Conservation (phyloP, 495 filamentous ascomycete genomes). For the Tuber microsphaerosporum region DNA sequence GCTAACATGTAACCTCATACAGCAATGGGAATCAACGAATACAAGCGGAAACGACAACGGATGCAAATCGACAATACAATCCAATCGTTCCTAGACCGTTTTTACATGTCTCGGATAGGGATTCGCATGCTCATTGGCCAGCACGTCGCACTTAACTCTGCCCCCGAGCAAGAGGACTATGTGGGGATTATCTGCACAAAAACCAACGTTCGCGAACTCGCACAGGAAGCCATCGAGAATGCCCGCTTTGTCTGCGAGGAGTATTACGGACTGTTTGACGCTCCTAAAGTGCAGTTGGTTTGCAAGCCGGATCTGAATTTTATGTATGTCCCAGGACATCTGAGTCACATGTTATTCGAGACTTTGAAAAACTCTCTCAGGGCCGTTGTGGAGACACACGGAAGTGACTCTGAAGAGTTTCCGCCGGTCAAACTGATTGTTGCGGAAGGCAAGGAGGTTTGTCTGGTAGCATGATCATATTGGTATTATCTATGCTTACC, state of each 20-base stretch:
- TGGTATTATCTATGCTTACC: constrained; percentile 13
- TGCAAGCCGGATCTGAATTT: constrained; percentile 89
- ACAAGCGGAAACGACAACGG: constrained; percentile 89
- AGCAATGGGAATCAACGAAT: constrained; percentile 94
- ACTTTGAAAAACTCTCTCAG: constrained; percentile 96
- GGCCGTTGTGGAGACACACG: constrained; percentile 92
- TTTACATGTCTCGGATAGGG: constrained; percentile 99
- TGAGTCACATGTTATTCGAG: constrained; percentile 98
- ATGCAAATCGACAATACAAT: constrained; percentile 98
- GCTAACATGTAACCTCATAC: constrained; percentile 37
- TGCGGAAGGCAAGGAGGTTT: constrained; percentile 78
- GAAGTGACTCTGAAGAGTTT: constrained; percentile 88
- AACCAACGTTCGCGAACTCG: constrained; percentile 92
- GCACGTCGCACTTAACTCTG: constrained; percentile 92
- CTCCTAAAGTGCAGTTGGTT: constrained; percentile 91
- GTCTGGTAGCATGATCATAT: constrained; percentile 6
- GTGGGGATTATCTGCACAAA: constrained; percentile 98
- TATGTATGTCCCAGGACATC: constrained; percentile 97
- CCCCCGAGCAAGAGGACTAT: constrained; percentile 80
- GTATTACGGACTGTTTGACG: constrained; percentile 95
- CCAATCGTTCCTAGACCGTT: constrained; percentile 92
- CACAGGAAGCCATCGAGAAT: constrained; percentile 95
- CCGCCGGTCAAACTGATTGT: constrained; percentile 95
- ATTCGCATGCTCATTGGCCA: constrained; percentile 99
- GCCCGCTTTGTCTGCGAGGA: constrained; percentile 97